A percentile compares a stretch with the other conserved stretches of the same genome.
These are phyloP conservation scores for Gossypium trilobum DNA, from an alignment of 441 rosid genomes.

Conservation along the genomic window DNA sequence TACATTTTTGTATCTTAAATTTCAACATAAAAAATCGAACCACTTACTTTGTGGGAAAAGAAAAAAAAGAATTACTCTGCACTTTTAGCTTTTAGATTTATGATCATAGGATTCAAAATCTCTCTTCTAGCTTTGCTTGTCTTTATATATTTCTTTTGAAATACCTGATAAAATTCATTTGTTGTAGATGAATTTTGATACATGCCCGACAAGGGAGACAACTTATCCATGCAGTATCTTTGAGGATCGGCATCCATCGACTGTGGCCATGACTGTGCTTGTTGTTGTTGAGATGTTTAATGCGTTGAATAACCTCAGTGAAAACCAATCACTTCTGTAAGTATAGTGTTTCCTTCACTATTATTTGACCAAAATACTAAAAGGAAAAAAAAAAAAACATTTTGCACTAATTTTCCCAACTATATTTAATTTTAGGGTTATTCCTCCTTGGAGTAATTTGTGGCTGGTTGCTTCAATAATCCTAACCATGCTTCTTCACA, in stretches of 20 bases:
- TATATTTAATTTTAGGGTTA: constrained; percentile 47
- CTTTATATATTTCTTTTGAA: background rate
- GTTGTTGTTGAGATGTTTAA: constrained; percentile 99
- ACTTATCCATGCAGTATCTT: constrained; percentile 84
- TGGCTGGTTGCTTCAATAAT: constrained; percentile 93
- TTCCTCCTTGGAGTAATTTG: constrained; percentile 96
- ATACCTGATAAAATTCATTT: background rate
- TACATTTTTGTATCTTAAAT: background rate
- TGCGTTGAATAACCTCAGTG: constrained; percentile 95
- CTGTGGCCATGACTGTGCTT: constrained; percentile 95
- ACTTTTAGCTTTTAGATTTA: constrained; percentile 1
- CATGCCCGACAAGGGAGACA: constrained; percentile 77
- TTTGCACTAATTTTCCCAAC: background rate
- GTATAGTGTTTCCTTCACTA: constrained; percentile 23
- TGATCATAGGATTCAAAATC: background rate
- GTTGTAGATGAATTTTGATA: constrained; percentile 84
- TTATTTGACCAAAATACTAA: background rate
- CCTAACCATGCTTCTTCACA: constrained; percentile 85
- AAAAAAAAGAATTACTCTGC: background rate
- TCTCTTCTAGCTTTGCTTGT: background rate
- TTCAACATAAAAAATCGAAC: background rate
- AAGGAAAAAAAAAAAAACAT: background rate
- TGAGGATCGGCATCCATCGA: constrained; percentile 91
- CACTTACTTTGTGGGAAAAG: background rate
- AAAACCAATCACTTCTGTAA: constrained; percentile 93